These are phyloP conservation scores for Citrus unshiu DNA, from an alignment of 345 rosid genomes.

Conservation along the genomic window DNA sequence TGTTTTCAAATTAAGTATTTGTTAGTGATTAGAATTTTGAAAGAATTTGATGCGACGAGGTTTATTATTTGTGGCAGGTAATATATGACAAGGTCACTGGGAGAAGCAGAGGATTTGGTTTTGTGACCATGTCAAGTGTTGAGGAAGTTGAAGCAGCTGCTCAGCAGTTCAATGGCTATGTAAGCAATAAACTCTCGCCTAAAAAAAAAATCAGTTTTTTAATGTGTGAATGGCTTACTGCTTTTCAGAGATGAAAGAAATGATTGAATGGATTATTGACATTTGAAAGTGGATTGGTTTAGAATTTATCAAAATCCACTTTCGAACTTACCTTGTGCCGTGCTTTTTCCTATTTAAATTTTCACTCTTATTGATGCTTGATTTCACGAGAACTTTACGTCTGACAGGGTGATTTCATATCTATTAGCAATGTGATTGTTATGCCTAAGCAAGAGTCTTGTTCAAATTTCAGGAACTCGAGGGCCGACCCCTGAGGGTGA, in stretches of 20 bases:
- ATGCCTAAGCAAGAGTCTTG: neutral
- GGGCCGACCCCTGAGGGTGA: slow-evolving; percentile 85
- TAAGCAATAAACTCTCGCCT: slow-evolving; percentile 29
- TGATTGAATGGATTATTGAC: neutral
- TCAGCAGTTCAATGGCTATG: slow-evolving; percentile 89
- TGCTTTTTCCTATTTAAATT: neutral
- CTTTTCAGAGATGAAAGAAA: too few relatives aligned
- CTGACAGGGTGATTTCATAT: neutral
- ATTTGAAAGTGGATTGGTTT: neutral
- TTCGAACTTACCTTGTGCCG: neutral
- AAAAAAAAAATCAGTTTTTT: too few relatives aligned
- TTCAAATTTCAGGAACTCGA: slow-evolving; percentile 67
- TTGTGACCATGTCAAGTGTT: slow-evolving; percentile 80
- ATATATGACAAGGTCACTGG: slow-evolving; percentile 93
- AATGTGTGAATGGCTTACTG: neutral
- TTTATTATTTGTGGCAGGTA: slow-evolving; percentile 48
- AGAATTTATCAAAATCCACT: neutral
- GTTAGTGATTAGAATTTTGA: neutral
- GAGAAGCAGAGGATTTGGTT: slow-evolving; percentile 95
- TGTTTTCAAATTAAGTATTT: neutral
- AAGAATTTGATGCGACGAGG: slow-evolving; percentile 4
- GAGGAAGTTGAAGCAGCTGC: slow-evolving; percentile 81
- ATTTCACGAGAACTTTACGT: neutral
- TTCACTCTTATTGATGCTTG: neutral
- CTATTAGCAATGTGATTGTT: neutral